Conservation (phyloP, 371 early-diverging fungal genomes). For the Circinella minor region DNA sequence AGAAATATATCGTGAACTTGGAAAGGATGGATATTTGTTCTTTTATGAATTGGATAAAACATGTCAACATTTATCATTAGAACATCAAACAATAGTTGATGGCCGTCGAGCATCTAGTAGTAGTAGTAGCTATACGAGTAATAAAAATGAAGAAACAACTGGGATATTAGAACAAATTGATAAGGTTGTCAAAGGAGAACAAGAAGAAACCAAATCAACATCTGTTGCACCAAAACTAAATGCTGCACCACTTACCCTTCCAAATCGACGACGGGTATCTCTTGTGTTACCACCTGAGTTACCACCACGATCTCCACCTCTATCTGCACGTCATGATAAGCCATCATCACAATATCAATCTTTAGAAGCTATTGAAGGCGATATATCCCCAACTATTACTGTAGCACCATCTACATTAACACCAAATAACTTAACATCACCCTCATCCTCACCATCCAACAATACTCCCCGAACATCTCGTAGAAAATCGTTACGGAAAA, state of each 20-base stretch:
- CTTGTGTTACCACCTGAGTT: background rate
- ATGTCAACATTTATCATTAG: constrained; percentile 21
- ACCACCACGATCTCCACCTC: background rate
- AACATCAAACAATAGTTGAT: background rate
- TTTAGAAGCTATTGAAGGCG: background rate
- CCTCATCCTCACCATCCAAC: background rate
- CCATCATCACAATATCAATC: background rate
- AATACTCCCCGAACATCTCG: background rate
- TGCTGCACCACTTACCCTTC: background rate
- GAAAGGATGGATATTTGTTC: constrained; percentile 59
- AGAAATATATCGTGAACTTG: constrained; percentile 41
- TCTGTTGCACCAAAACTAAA: background rate
- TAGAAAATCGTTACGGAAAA: background rate
- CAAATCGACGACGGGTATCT: background rate
- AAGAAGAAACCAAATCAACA: background rate
- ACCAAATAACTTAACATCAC: background rate
- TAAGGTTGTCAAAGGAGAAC: background rate
- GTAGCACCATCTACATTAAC: background rate
- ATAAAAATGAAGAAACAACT: background rate
- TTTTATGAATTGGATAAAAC: constrained; percentile 61
- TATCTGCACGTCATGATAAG: background rate
- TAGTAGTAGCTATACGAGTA: background rate
- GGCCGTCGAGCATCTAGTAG: constrained; percentile 1
- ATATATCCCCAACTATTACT: background rate
- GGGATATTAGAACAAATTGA: background rate